Conservation (phyloP, 1,139 yeast genomes). For the Fermentozyma sake region DNA sequence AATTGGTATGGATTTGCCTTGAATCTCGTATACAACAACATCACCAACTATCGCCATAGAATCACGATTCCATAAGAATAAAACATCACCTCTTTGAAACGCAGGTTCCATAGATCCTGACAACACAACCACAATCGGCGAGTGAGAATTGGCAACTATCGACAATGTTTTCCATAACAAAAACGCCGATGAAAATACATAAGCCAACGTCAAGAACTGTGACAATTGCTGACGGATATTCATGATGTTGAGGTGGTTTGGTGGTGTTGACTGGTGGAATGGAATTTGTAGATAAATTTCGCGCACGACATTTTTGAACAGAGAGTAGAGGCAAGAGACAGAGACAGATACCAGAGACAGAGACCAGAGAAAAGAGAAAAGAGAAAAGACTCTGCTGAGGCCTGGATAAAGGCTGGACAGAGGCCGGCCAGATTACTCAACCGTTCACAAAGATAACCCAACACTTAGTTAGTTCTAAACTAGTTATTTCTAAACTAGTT, state of each 20-base stretch:
- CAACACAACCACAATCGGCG: slow-evolving; percentile 93
- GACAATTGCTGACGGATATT: slow-evolving; percentile 43
- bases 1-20: slow-evolving; percentile 80
- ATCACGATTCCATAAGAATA: slow-evolving; percentile 87
- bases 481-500: no score
- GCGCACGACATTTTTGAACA: background rate
- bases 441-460: no score
- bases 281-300: no score
- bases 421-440: background rate
- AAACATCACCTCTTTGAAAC: slow-evolving; percentile 94
- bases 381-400: background rate
- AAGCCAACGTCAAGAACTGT: slow-evolving; percentile 65
- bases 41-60: slow-evolving; percentile 76
- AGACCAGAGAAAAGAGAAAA: background rate
- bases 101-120: slow-evolving; percentile 99
- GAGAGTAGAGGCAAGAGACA: slow-evolving; percentile 1
- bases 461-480: no score
- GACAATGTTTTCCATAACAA: slow-evolving; percentile 88
- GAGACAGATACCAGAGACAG: background rate
- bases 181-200: slow-evolving; percentile 83
- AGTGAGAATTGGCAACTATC: slow-evolving; percentile 73
- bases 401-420: background rate
- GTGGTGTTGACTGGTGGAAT: slow-evolving; percentile 3
- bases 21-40: slow-evolving; percentile 88
- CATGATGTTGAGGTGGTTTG: slow-evolving; percentile 19